phyloP scores from a whole-genome alignment of 495 filamentous ascomycete genomes.

The Talaromyces trachyspermus region DNA sequence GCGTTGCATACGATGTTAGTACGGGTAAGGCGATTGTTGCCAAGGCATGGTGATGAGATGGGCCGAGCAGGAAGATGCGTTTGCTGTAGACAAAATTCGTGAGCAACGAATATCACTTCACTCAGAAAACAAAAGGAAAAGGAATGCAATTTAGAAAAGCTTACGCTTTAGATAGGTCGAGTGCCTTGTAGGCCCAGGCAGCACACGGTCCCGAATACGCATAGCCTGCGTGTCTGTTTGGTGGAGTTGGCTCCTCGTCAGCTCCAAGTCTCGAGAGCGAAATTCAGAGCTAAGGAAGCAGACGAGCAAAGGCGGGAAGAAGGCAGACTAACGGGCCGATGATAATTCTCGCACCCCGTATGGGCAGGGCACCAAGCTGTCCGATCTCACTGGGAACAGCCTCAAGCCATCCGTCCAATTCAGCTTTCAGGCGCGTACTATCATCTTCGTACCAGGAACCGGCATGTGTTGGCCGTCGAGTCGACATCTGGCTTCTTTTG shows the following conservation, averaged over 20 bases:
- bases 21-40: constrained; percentile 68
- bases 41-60: constrained; percentile 84
- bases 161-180: constrained; percentile 77
- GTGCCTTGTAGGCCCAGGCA: constrained; percentile 87
- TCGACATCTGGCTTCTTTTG: constrained; percentile 35
- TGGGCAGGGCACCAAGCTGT: constrained; percentile 53
- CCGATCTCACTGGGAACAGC: constrained; percentile 60
- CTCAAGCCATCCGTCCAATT: constrained; percentile 76
- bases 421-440: constrained; percentile 47
- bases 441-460: constrained; percentile 81
- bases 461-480: constrained; percentile 60
- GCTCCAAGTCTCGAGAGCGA: constrained; percentile 5
- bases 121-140: too few relatives aligned
- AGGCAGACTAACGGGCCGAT: constrained; percentile 88
- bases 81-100: constrained; percentile 44
- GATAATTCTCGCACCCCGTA: constrained; percentile 73
- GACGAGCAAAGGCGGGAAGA: not conserved
- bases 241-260: too few relatives aligned
- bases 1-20: constrained; percentile 72
- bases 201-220: constrained; percentile 90
- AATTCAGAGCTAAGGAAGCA: not conserved
- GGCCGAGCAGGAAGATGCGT: constrained; percentile 88
- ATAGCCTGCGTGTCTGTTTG: constrained; percentile 86
- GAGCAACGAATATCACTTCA: not conserved
- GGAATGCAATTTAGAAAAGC: too few relatives aligned